Evolutionary conservation across 2,329 filamentous ascomycete species (phyloP), one percentile per base, ranked within the genome.

Genomic region (Claviceps sp.): DNA sequence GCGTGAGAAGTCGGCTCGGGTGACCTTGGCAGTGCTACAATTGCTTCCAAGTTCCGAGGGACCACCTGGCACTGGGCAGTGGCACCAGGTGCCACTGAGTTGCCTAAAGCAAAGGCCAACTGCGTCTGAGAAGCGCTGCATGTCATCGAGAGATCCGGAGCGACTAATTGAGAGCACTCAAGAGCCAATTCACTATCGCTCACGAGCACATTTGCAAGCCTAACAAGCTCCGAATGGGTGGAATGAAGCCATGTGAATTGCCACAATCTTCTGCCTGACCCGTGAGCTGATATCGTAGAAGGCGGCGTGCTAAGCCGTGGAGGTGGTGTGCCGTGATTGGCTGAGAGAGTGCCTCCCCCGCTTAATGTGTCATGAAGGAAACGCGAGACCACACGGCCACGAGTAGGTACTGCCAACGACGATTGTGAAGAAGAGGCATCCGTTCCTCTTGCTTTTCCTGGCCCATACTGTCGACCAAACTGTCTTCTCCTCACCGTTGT

Each of bases 291-390:
- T 50, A 57, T 51, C 50, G 45, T 51, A 51, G 39, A 40, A 49
- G 45, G 51, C 39, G 49, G 53, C 47, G 53, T 58, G 54, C 53
- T 54, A 51, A 51, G 47, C 47, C 51, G 38, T 47, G 36, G 47
- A 53, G 50, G 52, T 54, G 52, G 55, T 53, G 56, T 54, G 52
- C 36, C 49, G 51, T 64, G 58, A 68, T 68, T 68, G 66, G 66
- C 47, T 46, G 38, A 49, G 48, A 47, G 47, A 17, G 45, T 20
- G 48, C 51, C 52, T 59, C 59, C 63, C 65, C 66, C 66, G 65
- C 66, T 67, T 66, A 65, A 64, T 65, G 61, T 66, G 64, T 66
- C 65, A 66, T 66, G 57, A 57, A 62, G 64, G 61, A 58, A 57
- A 59, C 57, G 58, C 58, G 57, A 58, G 20, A 20, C 20, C 20